Evolutionary conservation across 495 filamentous ascomycete species (phyloP).

Genomic region (Cairneyella variabilis): DNA sequence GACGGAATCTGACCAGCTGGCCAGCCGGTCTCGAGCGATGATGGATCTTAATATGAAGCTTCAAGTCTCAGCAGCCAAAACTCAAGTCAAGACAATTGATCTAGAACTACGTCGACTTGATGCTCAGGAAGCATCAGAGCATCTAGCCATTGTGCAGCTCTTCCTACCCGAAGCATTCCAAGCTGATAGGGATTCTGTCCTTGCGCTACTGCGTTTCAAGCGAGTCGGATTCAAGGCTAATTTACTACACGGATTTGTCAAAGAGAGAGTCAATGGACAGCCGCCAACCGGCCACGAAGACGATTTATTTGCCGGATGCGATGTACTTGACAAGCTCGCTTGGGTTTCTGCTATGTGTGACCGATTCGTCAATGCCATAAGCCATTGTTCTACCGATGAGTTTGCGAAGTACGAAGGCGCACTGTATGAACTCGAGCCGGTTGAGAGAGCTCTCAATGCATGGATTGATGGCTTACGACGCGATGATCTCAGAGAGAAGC

Average conservation of each 20-base stretch:
- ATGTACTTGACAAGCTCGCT: constrained; percentile 77
- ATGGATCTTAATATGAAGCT: constrained; percentile 94
- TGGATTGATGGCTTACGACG: constrained; percentile 82
- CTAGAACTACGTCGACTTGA: constrained; percentile 84
- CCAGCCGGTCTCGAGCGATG: constrained; percentile 82
- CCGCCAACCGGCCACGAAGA: constrained; percentile 57
- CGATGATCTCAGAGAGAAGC: constrained; percentile 83
- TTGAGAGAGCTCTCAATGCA: constrained; percentile 82
- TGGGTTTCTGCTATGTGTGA: constrained; percentile 82
- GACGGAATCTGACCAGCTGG: constrained; percentile 83
- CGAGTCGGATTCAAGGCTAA: constrained; percentile 84
- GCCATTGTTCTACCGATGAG: constrained; percentile 67
- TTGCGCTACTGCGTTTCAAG: constrained; percentile 82
- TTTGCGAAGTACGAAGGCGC: constrained; percentile 74
- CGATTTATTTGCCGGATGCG: constrained; percentile 71
- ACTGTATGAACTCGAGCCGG: constrained; percentile 85
- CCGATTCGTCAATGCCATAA: constrained; percentile 76
- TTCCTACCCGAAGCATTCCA: constrained; percentile 89
- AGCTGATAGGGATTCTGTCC: constrained; percentile 73
- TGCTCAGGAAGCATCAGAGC: constrained; percentile 83
- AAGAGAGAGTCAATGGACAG: constrained; percentile 62
- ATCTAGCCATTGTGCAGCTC: constrained; percentile 77
- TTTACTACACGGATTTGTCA: constrained; percentile 73
- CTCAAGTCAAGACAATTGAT: constrained; percentile 90
- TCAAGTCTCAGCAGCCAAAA: constrained; percentile 81